Evolutionary conservation across 2,329 filamentous ascomycete genomes (phyloP).

Genomic region (Thelonectria rubi): DNA sequence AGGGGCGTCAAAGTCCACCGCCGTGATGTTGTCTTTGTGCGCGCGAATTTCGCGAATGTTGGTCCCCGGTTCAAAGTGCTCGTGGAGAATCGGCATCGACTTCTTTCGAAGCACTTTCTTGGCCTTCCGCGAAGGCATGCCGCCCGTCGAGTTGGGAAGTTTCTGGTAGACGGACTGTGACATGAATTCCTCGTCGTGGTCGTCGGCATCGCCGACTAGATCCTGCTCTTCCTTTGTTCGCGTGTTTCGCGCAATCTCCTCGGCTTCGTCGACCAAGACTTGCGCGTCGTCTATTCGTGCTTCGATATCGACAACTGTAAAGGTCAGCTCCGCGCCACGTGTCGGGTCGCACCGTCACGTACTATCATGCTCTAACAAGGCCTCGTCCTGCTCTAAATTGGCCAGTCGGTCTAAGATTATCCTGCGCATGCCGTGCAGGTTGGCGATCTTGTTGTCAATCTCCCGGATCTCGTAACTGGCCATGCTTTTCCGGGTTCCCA

Average conservation of each 20-base stretch:
- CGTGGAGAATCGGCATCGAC: slow-evolving; percentile 94
- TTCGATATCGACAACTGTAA: slow-evolving; percentile 70
- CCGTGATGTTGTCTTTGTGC: slow-evolving; percentile 87
- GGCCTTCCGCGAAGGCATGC: slow-evolving; percentile 58
- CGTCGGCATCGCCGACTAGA: slow-evolving; percentile 59
- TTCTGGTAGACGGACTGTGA: slow-evolving; percentile 98
- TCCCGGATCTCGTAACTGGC: slow-evolving; percentile 94
- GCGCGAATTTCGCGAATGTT: slow-evolving; percentile 88
- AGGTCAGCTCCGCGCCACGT: slow-evolving; percentile 43
- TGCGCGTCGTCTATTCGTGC: slow-evolving; percentile 69
- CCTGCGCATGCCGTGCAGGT: slow-evolving; percentile 89
- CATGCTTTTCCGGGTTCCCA: slow-evolving; percentile 95
- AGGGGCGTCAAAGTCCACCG: slow-evolving; percentile 95
- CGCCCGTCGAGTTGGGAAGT: slow-evolving; percentile 67
- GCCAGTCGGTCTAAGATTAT: slow-evolving; percentile 91
- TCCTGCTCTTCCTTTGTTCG: slow-evolving; percentile 64
- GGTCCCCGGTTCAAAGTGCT: slow-evolving; percentile 91
- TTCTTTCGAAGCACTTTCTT: slow-evolving; percentile 72
- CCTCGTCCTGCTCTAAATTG: slow-evolving; percentile 88
- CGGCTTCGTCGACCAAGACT: slow-evolving; percentile 66
- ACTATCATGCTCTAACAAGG: slow-evolving; percentile 88
- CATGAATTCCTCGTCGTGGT: slow-evolving; percentile 77
- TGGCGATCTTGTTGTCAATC: slow-evolving; percentile 96
- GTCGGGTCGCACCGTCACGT: slow-evolving; percentile 47
- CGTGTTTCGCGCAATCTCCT: slow-evolving; percentile 62